phyloP scores from a whole-genome alignment of 768 basidiomycete genomes.

The Terana coerulea region DNA sequence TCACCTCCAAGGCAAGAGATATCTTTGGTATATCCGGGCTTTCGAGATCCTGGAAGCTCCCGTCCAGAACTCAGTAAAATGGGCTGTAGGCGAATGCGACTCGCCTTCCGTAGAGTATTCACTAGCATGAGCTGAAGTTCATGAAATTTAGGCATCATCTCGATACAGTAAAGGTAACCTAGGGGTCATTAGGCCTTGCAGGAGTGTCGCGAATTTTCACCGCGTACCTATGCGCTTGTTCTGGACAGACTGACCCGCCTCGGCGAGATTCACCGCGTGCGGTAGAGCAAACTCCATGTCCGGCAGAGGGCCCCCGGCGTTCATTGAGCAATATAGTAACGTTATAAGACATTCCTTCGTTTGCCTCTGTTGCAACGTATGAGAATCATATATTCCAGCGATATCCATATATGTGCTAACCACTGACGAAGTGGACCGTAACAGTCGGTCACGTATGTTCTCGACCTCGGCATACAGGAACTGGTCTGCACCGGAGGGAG shows the following conservation, averaged over 20 bases:
- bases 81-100: slow-evolving; percentile 58
- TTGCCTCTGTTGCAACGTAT: slow-evolving; percentile 41
- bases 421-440: slow-evolving; percentile 43
- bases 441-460: slow-evolving; percentile 48
- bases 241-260: slow-evolving; percentile 54
- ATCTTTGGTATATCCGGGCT: slow-evolving; percentile 50
- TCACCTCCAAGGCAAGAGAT: slow-evolving; percentile 67
- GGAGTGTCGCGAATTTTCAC: background rate
- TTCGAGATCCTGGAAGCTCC: slow-evolving; percentile 65
- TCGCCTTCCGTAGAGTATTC: slow-evolving; percentile 80
- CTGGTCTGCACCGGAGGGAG: slow-evolving; percentile 57
- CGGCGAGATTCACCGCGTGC: slow-evolving; percentile 75
- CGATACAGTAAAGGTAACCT: slow-evolving; percentile 80
- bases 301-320: slow-evolving; percentile 38
- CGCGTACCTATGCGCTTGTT: slow-evolving; percentile 63
- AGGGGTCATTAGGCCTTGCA: background rate
- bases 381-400: background rate
- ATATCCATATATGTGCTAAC: slow-evolving; percentile 38
- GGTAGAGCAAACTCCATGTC: slow-evolving; percentile 68
- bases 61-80: slow-evolving; percentile 86
- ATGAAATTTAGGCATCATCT: slow-evolving; percentile 64
- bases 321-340: slow-evolving; percentile 65
- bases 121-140: slow-evolving; percentile 81
- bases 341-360: slow-evolving; percentile 65
- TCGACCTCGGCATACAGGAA: slow-evolving; percentile 57